Base-by-base conservation (phyloP, 2,329 filamentous ascomycete genomes). In the Ilyonectria mors-panacis region DNA sequence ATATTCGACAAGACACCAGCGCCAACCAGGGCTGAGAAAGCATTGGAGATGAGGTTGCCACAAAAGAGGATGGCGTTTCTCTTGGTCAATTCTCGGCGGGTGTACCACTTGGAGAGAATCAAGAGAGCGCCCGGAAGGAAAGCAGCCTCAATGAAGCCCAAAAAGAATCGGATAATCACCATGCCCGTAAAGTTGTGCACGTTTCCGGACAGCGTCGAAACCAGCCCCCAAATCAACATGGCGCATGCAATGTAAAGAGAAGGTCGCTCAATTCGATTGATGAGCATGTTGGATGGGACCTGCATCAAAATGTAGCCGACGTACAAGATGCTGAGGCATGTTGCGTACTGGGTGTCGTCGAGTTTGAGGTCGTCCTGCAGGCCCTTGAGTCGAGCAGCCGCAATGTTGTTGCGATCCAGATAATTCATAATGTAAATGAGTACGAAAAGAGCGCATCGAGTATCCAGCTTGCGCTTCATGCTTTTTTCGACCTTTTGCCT, bases 371-470 rank as follows among this genome's bases (percentile, higher is more conserved):
- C 91, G 9, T 83, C 82, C 63, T 92, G 87, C 21, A 93, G 81
- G 6, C 91, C 90, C 75, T 89, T 88, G 59, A 93, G 83, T 23
- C 88, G 85, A 1, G 91, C 91, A 1, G 90, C 86, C 2, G 90
- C 90, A 69, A 93, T 92, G 78, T 92, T 91, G 77, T 91, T 91
- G 39, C 89, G 83, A 73, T 92, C 89, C 33, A 90, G 83, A 78
- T 93, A 94, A 80, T 94, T 94, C 79, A 83, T 85, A 77, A 94
- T 93, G 75, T 94, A 94, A 82, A 94, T 92, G 70, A 94, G 78
- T 54, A 94, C 88, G 64, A 94, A 87, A 72, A 92, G 87, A 83
- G 78, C 91, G 82, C 78, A 94, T 66, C 92, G 86, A 21, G 86
- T 73, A 76, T 94, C 93, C 61, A 94, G 89, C 81, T 94, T 94